Percentiles rank a stretch among this genome's conserved stretches.
These are phyloP conservation scores for Termitomyces sp. DNA, from an alignment of 768 basidiomycete species.

Conservation along the genomic window DNA sequence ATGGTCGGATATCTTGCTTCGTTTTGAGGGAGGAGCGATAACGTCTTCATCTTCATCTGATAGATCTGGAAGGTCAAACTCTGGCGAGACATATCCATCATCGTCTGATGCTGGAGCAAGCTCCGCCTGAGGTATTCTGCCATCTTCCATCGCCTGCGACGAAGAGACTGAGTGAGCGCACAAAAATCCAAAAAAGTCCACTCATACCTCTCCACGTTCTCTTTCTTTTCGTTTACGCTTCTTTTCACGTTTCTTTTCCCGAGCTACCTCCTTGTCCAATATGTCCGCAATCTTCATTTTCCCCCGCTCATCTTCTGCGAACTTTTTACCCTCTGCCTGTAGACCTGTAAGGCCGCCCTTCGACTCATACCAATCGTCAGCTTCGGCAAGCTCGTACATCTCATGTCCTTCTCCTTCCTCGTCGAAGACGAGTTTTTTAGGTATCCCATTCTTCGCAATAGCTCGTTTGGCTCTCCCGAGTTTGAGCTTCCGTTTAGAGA, in stretches of 20 bases:
- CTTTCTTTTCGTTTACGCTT: conserved; percentile 87
- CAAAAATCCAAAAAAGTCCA: not conserved
- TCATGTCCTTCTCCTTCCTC: conserved; percentile 80
- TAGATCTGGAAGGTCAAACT: conserved; percentile 44
- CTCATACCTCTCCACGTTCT: conserved; percentile 41
- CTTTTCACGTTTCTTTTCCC: conserved; percentile 86
- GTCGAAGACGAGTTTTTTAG: conserved; percentile 84
- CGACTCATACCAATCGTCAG: conserved; percentile 62
- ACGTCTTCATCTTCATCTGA: conserved; percentile 23
- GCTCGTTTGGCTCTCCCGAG: conserved; percentile 70
- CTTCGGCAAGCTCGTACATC: conserved; percentile 77
- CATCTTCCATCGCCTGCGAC: conserved; percentile 24
- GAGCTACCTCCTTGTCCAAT: conserved; percentile 76
- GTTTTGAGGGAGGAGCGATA: conserved; percentile 29
- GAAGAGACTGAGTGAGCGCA: conserved; percentile 5
- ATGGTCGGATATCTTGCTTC: conserved; percentile 15
- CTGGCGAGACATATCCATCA: conserved; percentile 69
- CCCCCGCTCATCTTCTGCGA: conserved; percentile 67
- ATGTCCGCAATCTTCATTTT: conserved; percentile 69
- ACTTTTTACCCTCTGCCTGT: conserved; percentile 59
- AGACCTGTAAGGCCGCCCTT: conserved; percentile 61
- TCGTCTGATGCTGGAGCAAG: conserved; percentile 31
- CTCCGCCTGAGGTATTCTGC: conserved; percentile 22
- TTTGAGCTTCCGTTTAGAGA: conserved; percentile 88
- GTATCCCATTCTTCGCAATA: conserved; percentile 53